These are phyloP conservation scores for Aspergillus funiculosus DNA, from an alignment of 495 filamentous ascomycete genomes.

Conservation along the genomic window DNA sequence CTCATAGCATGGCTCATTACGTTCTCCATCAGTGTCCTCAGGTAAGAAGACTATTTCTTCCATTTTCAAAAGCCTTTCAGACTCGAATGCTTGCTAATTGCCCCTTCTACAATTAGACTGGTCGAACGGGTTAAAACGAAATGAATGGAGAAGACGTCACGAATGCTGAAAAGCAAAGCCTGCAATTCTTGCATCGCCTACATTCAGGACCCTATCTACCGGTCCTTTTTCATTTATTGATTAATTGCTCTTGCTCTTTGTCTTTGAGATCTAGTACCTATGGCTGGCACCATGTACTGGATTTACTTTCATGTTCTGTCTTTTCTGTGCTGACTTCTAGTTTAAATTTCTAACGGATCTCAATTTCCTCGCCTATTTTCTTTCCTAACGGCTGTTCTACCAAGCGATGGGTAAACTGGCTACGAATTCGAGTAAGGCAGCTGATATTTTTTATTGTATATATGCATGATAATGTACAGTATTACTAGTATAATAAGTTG, in stretches of 20 bases:
- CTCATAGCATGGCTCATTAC: conserved; percentile 85
- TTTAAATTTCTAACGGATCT: background rate
- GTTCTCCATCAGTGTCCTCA: conserved; percentile 81
- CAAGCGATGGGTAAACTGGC: background rate
- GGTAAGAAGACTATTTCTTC: conserved; percentile 40
- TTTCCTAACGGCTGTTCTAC: conserved; percentile 2
- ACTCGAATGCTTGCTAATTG: conserved; percentile 9
- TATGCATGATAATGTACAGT: conserved; percentile 15
- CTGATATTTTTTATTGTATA: conserved; percentile 6
- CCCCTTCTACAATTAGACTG: conserved; percentile 39
- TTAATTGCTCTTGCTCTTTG: background rate
- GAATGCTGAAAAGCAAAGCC: background rate
- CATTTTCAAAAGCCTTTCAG: too few relatives aligned
- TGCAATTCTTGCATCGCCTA: background rate
- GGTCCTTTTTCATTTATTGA: background rate
- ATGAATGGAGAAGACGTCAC: background rate
- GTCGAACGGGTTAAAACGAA: conserved; percentile 60
- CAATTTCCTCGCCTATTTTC: conserved; percentile 2
- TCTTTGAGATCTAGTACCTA: conserved; percentile 1
- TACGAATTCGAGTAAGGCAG: background rate
- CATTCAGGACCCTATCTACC: background rate
- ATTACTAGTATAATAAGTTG: background rate
- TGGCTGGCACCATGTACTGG: conserved; percentile 8
- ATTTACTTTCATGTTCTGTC: background rate
- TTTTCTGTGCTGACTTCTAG: background rate